Percentiles rank a stretch among this genome's conserved stretches.
phyloP scores from a whole-genome alignment of 805 yeast genomes.

The Yarrowia bubula region DNA sequence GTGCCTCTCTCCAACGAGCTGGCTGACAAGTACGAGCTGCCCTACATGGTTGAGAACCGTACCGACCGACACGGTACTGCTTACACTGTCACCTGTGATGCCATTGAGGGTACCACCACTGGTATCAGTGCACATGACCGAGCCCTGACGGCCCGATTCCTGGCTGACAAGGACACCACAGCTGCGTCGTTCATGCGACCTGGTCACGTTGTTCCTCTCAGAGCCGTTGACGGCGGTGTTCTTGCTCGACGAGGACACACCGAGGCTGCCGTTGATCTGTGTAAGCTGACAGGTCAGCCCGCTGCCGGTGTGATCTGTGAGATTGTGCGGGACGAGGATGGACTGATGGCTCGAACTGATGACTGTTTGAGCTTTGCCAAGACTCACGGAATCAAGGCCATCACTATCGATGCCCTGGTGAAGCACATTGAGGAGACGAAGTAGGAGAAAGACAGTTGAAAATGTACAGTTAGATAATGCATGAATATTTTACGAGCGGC shows the following conservation, averaged over 20 bases:
- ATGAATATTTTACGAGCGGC: background rate
- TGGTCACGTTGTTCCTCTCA: slow-evolving; percentile 89
- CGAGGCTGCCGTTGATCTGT: slow-evolving; percentile 91
- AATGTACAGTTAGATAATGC: slow-evolving; percentile 1
- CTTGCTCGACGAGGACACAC: slow-evolving; percentile 89
- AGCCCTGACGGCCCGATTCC: slow-evolving; percentile 69
- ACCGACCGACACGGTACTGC: slow-evolving; percentile 95
- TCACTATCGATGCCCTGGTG: slow-evolving; percentile 74
- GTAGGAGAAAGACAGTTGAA: background rate
- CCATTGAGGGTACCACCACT: slow-evolving; percentile 85
- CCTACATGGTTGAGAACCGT: slow-evolving; percentile 63
- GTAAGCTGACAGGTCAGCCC: slow-evolving; percentile 68
- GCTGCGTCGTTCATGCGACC: slow-evolving; percentile 79
- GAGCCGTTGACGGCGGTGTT: slow-evolving; percentile 86
- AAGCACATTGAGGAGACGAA: slow-evolving; percentile 44
- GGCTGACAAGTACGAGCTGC: slow-evolving; percentile 79
- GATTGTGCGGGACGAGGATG: slow-evolving; percentile 88
- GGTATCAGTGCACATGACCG: slow-evolving; percentile 96
- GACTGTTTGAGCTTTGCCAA: slow-evolving; percentile 75
- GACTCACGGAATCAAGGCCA: slow-evolving; percentile 60
- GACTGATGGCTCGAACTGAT: slow-evolving; percentile 89
- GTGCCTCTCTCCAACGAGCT: slow-evolving; percentile 75
- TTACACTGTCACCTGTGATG: slow-evolving; percentile 89
- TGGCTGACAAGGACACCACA: slow-evolving; percentile 59
- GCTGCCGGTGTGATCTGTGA: slow-evolving; percentile 95